Percentiles rank a stretch among this genome's conserved stretches.
These are phyloP conservation scores for Malbranchea zuffiana DNA, from an alignment of 2,329 filamentous ascomycete genomes.

Conservation along the genomic window DNA sequence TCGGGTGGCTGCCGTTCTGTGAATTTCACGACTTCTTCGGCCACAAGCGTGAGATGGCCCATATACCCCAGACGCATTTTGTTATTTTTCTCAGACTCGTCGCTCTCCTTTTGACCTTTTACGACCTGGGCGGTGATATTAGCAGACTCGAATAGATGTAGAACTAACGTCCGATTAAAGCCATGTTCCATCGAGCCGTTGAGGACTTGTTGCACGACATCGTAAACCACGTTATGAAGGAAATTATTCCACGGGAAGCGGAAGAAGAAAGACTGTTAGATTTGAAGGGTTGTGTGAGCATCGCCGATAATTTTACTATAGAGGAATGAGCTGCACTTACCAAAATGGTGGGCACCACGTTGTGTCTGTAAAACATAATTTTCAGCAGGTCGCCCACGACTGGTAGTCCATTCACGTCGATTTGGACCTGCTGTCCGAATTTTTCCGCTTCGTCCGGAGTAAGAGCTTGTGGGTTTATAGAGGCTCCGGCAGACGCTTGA, in stretches of 20 bases:
- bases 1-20: conserved; percentile 88
- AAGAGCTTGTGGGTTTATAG: too few relatives aligned
- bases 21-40: conserved; percentile 97
- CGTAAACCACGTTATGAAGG: conserved; percentile 96
- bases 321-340: conserved; percentile 43
- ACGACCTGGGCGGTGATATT: conserved; percentile 87
- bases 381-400: conserved; percentile 93
- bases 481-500: too few relatives aligned
- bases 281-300: too few relatives aligned
- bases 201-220: conserved; percentile 97
- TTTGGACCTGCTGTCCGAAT: conserved; percentile 39
- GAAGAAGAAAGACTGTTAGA: conserved; percentile 80
- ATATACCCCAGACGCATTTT: conserved; percentile 96
- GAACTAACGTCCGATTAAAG: conserved; percentile 78
- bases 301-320: too few relatives aligned
- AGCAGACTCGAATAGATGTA: conserved; percentile 85
- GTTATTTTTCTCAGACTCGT: conserved; percentile 69
- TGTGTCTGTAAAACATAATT: conserved; percentile 89
- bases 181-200: conserved; percentile 96
- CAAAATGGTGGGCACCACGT: conserved; percentile 88
- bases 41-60: conserved; percentile 93
- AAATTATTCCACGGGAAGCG: conserved; percentile 99
- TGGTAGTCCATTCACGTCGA: conserved; percentile 53
- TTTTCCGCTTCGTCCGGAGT: conserved; percentile 4
- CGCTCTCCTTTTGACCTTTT: conserved; percentile 75